Evolutionary conservation across 208 protist species (phyloP).

Genomic region (Trypanosoma cruzi): DNA sequence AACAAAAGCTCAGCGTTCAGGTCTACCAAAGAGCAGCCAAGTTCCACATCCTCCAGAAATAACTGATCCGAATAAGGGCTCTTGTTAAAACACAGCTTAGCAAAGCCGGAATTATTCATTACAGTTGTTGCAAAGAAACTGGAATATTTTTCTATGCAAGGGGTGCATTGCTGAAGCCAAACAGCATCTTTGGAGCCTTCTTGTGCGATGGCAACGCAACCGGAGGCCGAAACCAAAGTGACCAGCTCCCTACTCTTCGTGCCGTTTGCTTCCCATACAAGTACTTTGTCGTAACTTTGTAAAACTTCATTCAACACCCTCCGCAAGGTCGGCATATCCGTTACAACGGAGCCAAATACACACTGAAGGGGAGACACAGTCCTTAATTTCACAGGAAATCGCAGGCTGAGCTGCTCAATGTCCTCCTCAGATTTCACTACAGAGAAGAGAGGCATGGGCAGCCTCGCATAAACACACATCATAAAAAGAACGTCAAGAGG

Average conservation of each 20-base stretch:
- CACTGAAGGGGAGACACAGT: constrained; percentile 34
- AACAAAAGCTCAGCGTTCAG: constrained; percentile 3
- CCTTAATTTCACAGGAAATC: constrained; percentile 19
- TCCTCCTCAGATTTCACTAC: constrained; percentile 37
- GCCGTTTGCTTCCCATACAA: constrained; percentile 45
- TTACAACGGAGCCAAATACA: constrained; percentile 15
- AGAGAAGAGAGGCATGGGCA: constrained; percentile 62
- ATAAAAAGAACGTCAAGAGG: constrained; percentile 70
- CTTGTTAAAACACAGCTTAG: constrained; percentile 25
- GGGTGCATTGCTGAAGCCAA: constrained; percentile 13
- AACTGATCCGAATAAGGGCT: constrained; percentile 10
- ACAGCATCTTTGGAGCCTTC: constrained; percentile 8
- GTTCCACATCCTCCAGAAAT: constrained; percentile 20
- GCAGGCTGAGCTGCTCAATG: constrained; percentile 26
- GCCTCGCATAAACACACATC: constrained; percentile 74
- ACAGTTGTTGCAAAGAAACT: constrained; percentile 36
- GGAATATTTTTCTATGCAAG: constrained; percentile 19
- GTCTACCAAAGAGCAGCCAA: constrained; percentile 25
- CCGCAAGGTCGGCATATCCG: constrained; percentile 21
- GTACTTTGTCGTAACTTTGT: constrained; percentile 31
- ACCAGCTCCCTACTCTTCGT: constrained; percentile 4
- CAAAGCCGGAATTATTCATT: constrained; percentile 33
- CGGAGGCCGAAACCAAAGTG: constrained; percentile 21
- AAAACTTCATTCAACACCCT: constrained; percentile 25
- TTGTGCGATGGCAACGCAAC: constrained; percentile 6